A percentile compares a stretch with the other conserved stretches of the same genome.
phyloP scores from a whole-genome alignment of 768 basidiomycete species.

The Lactarius sp. region DNA sequence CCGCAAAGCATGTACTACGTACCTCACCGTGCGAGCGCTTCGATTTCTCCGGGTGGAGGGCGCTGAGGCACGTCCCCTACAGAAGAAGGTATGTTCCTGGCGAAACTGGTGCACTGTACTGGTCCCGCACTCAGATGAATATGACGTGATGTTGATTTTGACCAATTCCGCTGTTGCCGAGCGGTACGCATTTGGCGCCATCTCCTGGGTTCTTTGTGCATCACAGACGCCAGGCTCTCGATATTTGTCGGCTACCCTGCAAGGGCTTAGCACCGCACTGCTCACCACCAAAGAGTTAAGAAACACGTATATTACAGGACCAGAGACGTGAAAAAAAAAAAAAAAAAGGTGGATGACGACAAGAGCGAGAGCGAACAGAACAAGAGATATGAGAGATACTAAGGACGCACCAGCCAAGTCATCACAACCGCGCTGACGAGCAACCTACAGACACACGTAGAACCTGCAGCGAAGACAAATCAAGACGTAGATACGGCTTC shows the following conservation, averaged over 20 bases:
- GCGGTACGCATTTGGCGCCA: too few species aligned
- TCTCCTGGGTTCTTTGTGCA: too few species aligned
- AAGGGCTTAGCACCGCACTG: background rate
- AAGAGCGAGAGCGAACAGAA: background rate
- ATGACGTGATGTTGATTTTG: too few species aligned
- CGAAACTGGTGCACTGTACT: too few species aligned
- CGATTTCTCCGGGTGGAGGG: slow-evolving; percentile 68
- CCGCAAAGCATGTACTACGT: slow-evolving; percentile 74
- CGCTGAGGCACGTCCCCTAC: slow-evolving; percentile 35
- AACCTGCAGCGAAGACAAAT: background rate
- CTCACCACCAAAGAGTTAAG: background rate
- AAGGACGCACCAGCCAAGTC: background rate
- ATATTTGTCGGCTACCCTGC: background rate
- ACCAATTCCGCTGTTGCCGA: too few species aligned
- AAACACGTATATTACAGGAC: background rate
- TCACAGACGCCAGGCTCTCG: background rate
- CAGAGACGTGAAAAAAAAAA: background rate
- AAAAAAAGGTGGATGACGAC: background rate
- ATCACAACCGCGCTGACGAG: background rate
- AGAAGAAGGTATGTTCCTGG: too few species aligned
- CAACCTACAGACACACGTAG: background rate
- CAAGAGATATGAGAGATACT: slow-evolving; percentile 2
- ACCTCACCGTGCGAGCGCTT: slow-evolving; percentile 57
- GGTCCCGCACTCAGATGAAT: too few species aligned
- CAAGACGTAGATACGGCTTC: slow-evolving; percentile 48